Evolutionary conservation across 2,329 filamentous ascomycete species (phyloP), one percentile per base, ranked within the genome.

Genomic region (Nigrograna mackinnonii): DNA sequence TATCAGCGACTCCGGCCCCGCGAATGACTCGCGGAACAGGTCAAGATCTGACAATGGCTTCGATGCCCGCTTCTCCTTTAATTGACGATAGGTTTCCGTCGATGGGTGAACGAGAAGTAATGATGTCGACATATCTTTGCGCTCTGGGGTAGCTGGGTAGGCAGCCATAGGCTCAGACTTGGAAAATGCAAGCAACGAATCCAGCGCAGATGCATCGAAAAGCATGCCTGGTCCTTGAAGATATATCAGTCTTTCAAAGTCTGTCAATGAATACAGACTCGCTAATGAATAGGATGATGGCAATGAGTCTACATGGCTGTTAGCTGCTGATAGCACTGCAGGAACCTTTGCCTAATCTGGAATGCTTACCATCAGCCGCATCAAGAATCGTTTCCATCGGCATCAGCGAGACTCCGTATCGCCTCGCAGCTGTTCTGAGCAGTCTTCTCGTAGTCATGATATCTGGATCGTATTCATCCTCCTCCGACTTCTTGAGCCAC

Each of bases 171-270:
- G 55, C 46, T 63, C 56, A 11, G 64, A 63, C 37, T 62, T 58
- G 22, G 67, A 67, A 44, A 71, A 72, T 2, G 70, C 70, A 32
- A 74, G 64, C 22, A 71, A 42, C 12, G 66, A 66, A 51, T 77
- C 75, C 42, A 78, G 52, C 2, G 70, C 67, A n/a, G 68, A 68
- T 9, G 73, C 68, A 46, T 77, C 72, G 14, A 76, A 60, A 32
- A 78, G 47, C 17, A 74, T 49, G 0, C 75, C 75, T 0, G 75
- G 74, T 1, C 68, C 66, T 19, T 73, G 66, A 22, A 78, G 62
- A 33, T 69, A 68, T 20, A 78, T 55, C 7, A 76, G 54, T 6
- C 74, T 62, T 46, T 77, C 73, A 36, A 74, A 72, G 22, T 72
- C 71, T 19, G 66, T 63, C 21, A 77, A 57, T 4, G 66, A 69